Percentiles rank a stretch among this genome's conserved stretches.
Conservation (phyloP, 2,329 filamentous ascomycete genomes). For the Fusarium illudens region DNA sequence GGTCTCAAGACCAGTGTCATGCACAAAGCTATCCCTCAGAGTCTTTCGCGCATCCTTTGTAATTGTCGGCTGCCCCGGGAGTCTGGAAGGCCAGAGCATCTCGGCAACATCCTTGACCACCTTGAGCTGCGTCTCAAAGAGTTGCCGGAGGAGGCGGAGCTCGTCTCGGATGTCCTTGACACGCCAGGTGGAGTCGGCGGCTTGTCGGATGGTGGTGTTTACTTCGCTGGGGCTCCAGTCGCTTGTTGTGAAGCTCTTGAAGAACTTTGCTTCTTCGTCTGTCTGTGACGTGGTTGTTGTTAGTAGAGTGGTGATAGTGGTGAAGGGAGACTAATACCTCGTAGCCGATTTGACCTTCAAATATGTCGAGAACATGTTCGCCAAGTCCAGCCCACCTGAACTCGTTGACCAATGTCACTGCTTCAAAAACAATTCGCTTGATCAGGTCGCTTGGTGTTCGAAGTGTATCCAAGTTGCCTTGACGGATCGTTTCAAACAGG, state of each 20-base stretch:
- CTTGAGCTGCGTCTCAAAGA: background rate
- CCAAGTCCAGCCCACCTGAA: conserved; percentile 1
- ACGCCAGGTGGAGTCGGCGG: background rate
- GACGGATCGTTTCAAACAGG: background rate
- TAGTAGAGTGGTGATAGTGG: accelerated
- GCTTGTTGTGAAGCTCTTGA: background rate
- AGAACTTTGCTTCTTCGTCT: background rate
- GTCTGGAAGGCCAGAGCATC: background rate
- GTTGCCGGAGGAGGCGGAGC: background rate
- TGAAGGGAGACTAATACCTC: background rate
- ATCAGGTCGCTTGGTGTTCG: background rate
- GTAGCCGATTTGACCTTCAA: background rate
- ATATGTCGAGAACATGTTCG: background rate
- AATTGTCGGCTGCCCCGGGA: background rate
- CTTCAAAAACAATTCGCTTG: background rate
- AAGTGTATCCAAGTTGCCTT: background rate
- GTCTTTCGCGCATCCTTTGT: background rate
- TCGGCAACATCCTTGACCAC: background rate
- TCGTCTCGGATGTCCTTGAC: background rate
- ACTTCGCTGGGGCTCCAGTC: background rate
- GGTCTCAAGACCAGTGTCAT: background rate
- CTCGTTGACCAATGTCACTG: background rate
- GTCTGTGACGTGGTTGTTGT: background rate
- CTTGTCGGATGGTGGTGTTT: background rate
- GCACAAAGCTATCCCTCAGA: background rate